Evolutionary conservation across 1,139 yeast genomes (phyloP), one percentile per base, ranked within the genome.

Genomic region (Debaryomyces singareniensis): DNA sequence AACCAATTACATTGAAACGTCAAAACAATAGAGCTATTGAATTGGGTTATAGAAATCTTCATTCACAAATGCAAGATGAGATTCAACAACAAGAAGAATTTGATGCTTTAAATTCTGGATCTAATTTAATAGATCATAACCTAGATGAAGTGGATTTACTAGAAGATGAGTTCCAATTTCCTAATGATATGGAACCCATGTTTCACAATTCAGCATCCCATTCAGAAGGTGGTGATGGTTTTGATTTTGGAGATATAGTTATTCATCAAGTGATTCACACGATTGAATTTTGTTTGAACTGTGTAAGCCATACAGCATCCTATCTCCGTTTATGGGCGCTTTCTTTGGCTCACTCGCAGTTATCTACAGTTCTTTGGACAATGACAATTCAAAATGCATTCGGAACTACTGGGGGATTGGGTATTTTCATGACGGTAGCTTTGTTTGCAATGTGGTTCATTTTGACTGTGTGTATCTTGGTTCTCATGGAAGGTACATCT

Each of bases 241-340:
- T 64, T 51, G 76, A 79, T 38, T 78, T 91, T 53, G 95, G 97
- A 33, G 99, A 93, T 49, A 73, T 93, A 24, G 83, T 93, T 71
- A 91, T 93, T 42, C 97, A 93, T 56, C 99, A 93, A 60, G 96
- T 91, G 23, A 93, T 93, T 46, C 97, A 91, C 55, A 93, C 99
- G 2, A 93, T 93, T 58, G 99, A 93, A 63, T 93, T 93, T 56
- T 93, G 99, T 53, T 71, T 93, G 47, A 91, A 91, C 57, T 86
- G 97, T 63, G 96, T 93, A 26, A 86, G 96, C 12, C 99, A 93
- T 53, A 93, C 98, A 0, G 99, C 99, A 0, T 91, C 98, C 0
- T 93, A 93, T 50, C 72, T 91, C 43, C 80, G 98, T 52, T 65
- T 91, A 35, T 91, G 98, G 98, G 99, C 99, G 1, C 69, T 93